Conservation (phyloP, 176 grass and related monocot species). For the Zea luxurians region DNA sequence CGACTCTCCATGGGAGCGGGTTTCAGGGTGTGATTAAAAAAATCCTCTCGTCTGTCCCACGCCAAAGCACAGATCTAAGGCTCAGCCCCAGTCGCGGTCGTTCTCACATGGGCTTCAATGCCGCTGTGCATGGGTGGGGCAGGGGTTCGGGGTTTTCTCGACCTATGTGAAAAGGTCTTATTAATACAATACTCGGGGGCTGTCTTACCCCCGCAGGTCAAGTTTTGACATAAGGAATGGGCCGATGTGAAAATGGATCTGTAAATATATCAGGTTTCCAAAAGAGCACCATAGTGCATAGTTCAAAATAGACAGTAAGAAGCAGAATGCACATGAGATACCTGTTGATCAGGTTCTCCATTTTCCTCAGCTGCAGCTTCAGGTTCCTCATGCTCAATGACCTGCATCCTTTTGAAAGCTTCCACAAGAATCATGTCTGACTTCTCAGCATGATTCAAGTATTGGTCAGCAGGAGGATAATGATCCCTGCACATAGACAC, state of each 20-base stretch:
- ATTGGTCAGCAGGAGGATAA: constrained; percentile 78
- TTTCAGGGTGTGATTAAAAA: too few species aligned
- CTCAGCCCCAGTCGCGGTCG: too few species aligned
- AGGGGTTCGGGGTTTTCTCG: too few species aligned
- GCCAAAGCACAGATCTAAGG: too few species aligned
- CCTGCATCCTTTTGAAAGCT: constrained; percentile 88
- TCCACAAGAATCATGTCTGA: constrained; percentile 71
- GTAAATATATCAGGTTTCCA: not conserved
- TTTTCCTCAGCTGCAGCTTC: constrained; percentile 49
- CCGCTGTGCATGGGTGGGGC: too few species aligned
- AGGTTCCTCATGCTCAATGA: constrained; percentile 41
- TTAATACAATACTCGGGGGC: too few species aligned
- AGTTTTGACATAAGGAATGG: not conserved
- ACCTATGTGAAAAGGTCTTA: too few species aligned
- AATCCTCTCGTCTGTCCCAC: too few species aligned
- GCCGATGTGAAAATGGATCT: constrained; percentile 16
- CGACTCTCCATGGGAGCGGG: too few species aligned
- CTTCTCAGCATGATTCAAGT: constrained; percentile 67
- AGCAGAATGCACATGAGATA: constrained; percentile 32
- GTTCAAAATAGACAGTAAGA: not conserved
- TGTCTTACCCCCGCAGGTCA: too few species aligned
- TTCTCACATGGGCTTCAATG: too few species aligned
- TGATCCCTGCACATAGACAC: constrained; percentile 52
- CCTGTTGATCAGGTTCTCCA: constrained; percentile 64
- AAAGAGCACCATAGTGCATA: constrained; percentile 5